Conservation (phyloP, 257 asterid genomes). For the Solanum chmielewskii region DNA sequence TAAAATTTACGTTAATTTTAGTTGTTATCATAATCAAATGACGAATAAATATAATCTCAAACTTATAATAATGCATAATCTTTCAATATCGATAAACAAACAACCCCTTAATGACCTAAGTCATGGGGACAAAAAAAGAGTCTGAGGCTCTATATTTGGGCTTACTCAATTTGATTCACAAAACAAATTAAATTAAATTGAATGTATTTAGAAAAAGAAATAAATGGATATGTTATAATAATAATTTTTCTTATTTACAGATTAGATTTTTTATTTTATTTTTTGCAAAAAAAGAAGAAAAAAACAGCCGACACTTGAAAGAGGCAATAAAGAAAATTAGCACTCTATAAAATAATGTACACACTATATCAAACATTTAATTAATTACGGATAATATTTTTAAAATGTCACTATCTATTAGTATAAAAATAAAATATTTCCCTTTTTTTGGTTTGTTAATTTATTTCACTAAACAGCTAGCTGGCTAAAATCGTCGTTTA, state of each 20-base stretch:
- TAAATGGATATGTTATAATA: not conserved
- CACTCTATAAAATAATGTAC: not conserved
- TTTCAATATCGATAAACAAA: too few species aligned
- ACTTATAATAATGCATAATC: not conserved
- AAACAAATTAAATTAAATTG: not conserved
- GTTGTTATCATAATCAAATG: not conserved
- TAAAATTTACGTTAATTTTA: too few species aligned
- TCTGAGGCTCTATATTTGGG: not conserved
- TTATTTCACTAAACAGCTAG: not conserved
- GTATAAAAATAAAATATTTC: not conserved
- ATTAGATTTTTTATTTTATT: not conserved
- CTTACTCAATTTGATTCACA: not conserved
- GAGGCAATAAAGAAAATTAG: not conserved
- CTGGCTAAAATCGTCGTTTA: not conserved
- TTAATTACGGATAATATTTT: not conserved
- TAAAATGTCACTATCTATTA: not conserved
- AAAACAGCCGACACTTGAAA: not conserved
- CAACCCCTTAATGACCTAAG: not conserved
- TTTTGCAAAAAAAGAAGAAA: not conserved
- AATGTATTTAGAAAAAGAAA: not conserved
- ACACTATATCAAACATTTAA: too few species aligned
- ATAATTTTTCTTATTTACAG: not conserved
- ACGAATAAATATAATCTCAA: not conserved
- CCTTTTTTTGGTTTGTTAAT: not conserved
- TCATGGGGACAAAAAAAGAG: not conserved